Evolutionary conservation across 2,329 filamentous ascomycete species (phyloP).

Genomic region (Penicillium olsonii): DNA sequence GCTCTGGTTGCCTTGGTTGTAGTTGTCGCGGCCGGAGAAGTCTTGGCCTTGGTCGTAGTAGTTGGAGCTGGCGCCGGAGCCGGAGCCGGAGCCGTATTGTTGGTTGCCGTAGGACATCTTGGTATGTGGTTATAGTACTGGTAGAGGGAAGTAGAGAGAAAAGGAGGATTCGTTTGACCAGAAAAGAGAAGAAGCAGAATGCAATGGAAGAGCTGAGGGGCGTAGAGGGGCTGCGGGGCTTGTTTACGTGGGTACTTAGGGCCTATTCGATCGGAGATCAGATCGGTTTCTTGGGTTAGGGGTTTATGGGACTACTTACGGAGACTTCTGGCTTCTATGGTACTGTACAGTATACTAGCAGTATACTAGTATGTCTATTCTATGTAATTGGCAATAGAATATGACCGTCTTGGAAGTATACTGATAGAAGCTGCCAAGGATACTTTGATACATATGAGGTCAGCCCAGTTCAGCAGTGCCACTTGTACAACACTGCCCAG

Average conservation of each 20-base stretch:
- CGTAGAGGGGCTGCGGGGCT: constrained; percentile 8
- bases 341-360: no score
- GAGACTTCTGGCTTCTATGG: no score
- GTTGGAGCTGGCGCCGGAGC: constrained; percentile 19
- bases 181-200: neutral
- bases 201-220: constrained; percentile 11
- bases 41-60: constrained; percentile 28
- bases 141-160: neutral
- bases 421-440: no score
- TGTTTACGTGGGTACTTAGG: neutral
- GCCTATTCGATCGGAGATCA: no score
- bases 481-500: no score
- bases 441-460: no score
- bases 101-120: constrained; percentile 25
- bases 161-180: neutral
- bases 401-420: no score
- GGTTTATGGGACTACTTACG: no score
- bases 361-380: no score
- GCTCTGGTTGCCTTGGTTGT: neutral
- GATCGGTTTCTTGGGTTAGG: neutral
- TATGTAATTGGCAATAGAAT: no score
- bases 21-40: constrained; percentile 15
- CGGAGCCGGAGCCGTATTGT: constrained; percentile 25
- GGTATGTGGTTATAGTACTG: neutral
- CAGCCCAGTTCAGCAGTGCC: no score